Evolutionary conservation across 2,329 filamentous ascomycete genomes (phyloP).

Genomic region (Penicillium digitatum): DNA sequence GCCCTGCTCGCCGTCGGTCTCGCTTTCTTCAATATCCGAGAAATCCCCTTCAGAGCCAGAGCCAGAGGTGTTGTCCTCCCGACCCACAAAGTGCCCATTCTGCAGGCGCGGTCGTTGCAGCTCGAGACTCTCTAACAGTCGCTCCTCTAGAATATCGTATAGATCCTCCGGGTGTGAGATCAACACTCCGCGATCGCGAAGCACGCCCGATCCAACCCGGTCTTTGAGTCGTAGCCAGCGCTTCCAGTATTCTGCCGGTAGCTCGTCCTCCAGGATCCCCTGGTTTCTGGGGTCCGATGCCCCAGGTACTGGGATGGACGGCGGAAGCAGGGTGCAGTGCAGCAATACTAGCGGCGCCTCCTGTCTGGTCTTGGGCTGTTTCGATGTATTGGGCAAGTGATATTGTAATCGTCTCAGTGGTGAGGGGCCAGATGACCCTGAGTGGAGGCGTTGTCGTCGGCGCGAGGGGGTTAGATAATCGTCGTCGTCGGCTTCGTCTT

Average conservation of each 20-base stretch:
- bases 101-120: conserved; percentile 54
- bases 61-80: conserved; percentile 24
- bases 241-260: conserved; percentile 46
- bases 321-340: conserved; percentile 57
- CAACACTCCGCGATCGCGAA: conserved; percentile 57
- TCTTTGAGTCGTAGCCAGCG: conserved; percentile 53
- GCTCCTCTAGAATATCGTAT: conserved; percentile 60
- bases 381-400: conserved; percentile 31
- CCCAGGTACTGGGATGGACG: conserved; percentile 48
- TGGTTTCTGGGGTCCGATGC: conserved; percentile 32
- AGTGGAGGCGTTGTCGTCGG: conserved; percentile 31
- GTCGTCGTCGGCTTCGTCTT: conserved; percentile 40
- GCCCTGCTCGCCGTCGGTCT: conserved; percentile 36
- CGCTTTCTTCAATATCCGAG: conserved; percentile 32
- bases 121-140: conserved; percentile 58
- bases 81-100: conserved; percentile 55
- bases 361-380: conserved; percentile 36
- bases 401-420: conserved; percentile 34
- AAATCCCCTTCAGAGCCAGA: conserved; percentile 25
- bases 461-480: conserved; percentile 38
- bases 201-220: conserved; percentile 50
- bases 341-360: conserved; percentile 58
- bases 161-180: conserved; percentile 61
- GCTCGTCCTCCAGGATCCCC: conserved; percentile 47
- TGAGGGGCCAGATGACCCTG: conserved; percentile 34